These are phyloP conservation scores for Backusella luteola DNA, from an alignment of 192 early-diverging fungal species.

Conservation along the genomic window DNA sequence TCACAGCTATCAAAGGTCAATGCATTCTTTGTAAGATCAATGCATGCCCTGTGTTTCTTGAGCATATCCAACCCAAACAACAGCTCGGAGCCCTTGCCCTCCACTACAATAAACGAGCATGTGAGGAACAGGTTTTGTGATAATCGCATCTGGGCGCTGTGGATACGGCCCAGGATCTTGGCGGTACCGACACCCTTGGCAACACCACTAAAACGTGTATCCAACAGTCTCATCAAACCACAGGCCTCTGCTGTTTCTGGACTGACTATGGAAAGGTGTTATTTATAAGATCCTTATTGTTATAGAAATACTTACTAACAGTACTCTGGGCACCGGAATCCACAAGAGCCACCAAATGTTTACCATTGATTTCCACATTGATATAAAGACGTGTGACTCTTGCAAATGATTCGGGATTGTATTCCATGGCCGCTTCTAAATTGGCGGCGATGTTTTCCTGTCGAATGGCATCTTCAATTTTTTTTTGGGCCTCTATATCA, in stretches of 20 bases:
- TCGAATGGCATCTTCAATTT: constrained; percentile 90
- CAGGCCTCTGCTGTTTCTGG: constrained; percentile 67
- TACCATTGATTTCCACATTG: constrained; percentile 84
- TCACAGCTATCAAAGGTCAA: constrained; percentile 78
- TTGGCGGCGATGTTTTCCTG: constrained; percentile 82
- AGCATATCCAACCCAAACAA: constrained; percentile 97
- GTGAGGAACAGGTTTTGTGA: constrained; percentile 71
- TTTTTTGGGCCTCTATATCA: constrained; percentile 85
- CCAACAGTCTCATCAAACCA: constrained; percentile 87
- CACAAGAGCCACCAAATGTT: constrained; percentile 87
- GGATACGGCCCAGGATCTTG: constrained; percentile 96
- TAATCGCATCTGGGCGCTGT: constrained; percentile 83
- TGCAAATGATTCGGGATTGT: constrained; percentile 94
- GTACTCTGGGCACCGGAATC: constrained; percentile 97
- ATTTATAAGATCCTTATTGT: neutral
- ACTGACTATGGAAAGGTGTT: constrained; percentile 44
- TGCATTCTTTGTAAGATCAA: constrained; percentile 82
- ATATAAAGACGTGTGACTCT: constrained; percentile 91
- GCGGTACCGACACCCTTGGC: constrained; percentile 94
- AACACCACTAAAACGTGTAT: constrained; percentile 84
- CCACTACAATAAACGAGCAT: constrained; percentile 93
- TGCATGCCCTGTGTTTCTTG: constrained; percentile 82
- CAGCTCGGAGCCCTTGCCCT: constrained; percentile 86
- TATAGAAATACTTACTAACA: constrained; percentile 58
- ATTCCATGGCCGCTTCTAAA: constrained; percentile 85